Evolutionary conservation across 108 stramenopile genomes (phyloP).

Genomic region (Cylindrotheca fusiformis): DNA sequence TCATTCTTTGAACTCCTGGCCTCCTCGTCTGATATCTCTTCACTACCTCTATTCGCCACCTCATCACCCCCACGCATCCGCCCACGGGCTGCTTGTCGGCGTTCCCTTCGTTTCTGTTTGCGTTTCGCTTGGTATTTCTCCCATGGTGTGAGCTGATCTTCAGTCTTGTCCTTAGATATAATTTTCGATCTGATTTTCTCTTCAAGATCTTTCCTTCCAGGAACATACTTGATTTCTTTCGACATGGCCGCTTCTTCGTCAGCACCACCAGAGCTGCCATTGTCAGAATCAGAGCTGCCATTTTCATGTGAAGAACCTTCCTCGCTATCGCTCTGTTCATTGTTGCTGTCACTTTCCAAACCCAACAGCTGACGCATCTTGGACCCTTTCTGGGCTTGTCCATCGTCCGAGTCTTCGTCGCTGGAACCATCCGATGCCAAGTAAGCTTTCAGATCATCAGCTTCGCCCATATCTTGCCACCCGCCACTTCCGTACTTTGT

Average conservation of each 20-base stretch:
- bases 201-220: slow-evolving; percentile 61
- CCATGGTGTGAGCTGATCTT: slow-evolving; percentile 73
- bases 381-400: slow-evolving; percentile 28
- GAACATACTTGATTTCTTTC: slow-evolving; percentile 62
- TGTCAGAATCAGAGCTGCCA: slow-evolving; percentile 21
- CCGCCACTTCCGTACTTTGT: slow-evolving; percentile 64
- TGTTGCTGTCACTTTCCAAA: slow-evolving; percentile 35
- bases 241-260: slow-evolving; percentile 44
- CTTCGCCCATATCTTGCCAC: slow-evolving; percentile 82
- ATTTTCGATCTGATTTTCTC: slow-evolving; percentile 77
- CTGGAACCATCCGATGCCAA: slow-evolving; percentile 81
- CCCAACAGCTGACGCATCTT: slow-evolving; percentile 53
- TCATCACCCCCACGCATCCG: slow-evolving; percentile 37
- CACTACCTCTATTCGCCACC: slow-evolving; percentile 15
- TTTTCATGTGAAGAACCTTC: slow-evolving; percentile 14
- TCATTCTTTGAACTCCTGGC: too few relatives aligned
- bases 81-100: slow-evolving; percentile 45
- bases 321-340: slow-evolving; percentile 24
- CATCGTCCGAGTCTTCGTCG: slow-evolving; percentile 50
- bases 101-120: slow-evolving; percentile 77
- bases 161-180: slow-evolving; percentile 26
- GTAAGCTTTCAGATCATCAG: slow-evolving; percentile 87
- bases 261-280: neutral
- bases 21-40: too few relatives aligned
- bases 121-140: slow-evolving; percentile 85